Percentiles rank a stretch among this genome's conserved stretches.
These are phyloP conservation scores for Blastocystis sp. DNA, from an alignment of 352 stramenopile species.

Conservation along the genomic window DNA sequence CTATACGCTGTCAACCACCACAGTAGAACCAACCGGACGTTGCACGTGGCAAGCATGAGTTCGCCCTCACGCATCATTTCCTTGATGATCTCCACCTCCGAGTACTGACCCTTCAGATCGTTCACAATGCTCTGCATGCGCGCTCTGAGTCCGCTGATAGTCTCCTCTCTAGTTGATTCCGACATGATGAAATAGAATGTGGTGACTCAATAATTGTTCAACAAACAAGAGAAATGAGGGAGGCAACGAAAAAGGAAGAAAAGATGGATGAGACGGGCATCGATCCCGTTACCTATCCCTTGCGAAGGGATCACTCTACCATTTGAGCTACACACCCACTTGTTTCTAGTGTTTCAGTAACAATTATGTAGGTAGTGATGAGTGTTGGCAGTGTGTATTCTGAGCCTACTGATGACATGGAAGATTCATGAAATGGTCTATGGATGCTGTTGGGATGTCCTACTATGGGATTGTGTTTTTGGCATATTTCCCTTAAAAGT, in stretches of 20 bases:
- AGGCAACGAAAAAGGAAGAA: constrained; percentile 36
- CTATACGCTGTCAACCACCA: not conserved
- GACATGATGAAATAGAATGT: not conserved
- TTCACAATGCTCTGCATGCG: constrained; percentile 9
- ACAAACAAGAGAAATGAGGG: not conserved
- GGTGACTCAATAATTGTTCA: not conserved
- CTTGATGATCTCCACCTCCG: constrained; percentile 26
- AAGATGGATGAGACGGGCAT: constrained; percentile 57
- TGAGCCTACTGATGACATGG: no score
- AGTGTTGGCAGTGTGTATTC: no score
- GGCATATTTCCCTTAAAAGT: no score
- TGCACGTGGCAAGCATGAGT: constrained; percentile 19
- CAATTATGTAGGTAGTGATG: no score
- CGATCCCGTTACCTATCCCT: constrained; percentile 57
- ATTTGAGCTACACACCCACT: constrained; percentile 58
- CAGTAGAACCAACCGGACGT: not conserved
- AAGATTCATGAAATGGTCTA: no score
- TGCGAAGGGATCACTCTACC: constrained; percentile 58
- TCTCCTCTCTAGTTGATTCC: not conserved
- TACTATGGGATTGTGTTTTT: no score
- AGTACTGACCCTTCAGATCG: not conserved
- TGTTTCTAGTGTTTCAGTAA: no score
- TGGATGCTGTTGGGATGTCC: no score
- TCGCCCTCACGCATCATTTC: not conserved
- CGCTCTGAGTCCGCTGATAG: not conserved